Conservation (phyloP, 1,139 yeast genomes). For the Nakaseomyces glabratus region DNA sequence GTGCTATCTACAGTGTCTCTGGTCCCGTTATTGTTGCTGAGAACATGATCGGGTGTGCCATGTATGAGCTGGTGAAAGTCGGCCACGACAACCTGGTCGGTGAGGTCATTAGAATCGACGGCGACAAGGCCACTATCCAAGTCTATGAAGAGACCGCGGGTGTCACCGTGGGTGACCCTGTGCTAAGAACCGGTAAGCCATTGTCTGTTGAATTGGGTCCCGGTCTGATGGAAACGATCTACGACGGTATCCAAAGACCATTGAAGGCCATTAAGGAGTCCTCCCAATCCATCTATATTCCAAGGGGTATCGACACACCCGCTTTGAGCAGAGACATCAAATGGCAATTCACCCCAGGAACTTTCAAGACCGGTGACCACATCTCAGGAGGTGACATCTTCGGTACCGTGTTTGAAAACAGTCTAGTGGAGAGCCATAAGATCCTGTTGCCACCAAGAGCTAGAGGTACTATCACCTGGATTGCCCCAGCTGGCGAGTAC, state of each 20-base stretch:
- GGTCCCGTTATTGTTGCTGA: slow-evolving; percentile 98
- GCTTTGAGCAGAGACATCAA: slow-evolving; percentile 72
- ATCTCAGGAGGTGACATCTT: slow-evolving; percentile 97
- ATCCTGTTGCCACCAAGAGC: slow-evolving; percentile 96
- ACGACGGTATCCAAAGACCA: slow-evolving; percentile 99
- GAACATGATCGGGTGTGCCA: slow-evolving; percentile 98
- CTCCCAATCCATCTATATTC: slow-evolving; percentile 89
- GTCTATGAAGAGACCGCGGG: slow-evolving; percentile 99
- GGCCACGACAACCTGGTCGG: slow-evolving; percentile 97
- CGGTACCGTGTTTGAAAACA: slow-evolving; percentile 90
- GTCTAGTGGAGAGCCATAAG: slow-evolving; percentile 84
- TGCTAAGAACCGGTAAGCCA: slow-evolving; percentile 94
- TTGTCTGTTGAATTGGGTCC: slow-evolving; percentile 98
- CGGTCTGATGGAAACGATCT: slow-evolving; percentile 96
- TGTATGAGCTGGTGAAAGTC: slow-evolving; percentile 96
- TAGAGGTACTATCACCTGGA: slow-evolving; percentile 86
- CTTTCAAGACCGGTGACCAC: slow-evolving; percentile 86
- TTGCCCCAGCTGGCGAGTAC: slow-evolving; percentile 86
- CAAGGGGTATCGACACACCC: slow-evolving; percentile 97
- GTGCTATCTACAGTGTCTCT: slow-evolving; percentile 84
- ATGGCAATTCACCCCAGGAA: slow-evolving; percentile 80
- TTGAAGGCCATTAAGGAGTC: slow-evolving; percentile 79
- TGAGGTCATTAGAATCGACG: slow-evolving; percentile 93
- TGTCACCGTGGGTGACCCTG: slow-evolving; percentile 98
- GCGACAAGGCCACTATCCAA: slow-evolving; percentile 95